These are phyloP conservation scores for Myrica gale DNA, from an alignment of 306 rosid species.

Conservation along the genomic window DNA sequence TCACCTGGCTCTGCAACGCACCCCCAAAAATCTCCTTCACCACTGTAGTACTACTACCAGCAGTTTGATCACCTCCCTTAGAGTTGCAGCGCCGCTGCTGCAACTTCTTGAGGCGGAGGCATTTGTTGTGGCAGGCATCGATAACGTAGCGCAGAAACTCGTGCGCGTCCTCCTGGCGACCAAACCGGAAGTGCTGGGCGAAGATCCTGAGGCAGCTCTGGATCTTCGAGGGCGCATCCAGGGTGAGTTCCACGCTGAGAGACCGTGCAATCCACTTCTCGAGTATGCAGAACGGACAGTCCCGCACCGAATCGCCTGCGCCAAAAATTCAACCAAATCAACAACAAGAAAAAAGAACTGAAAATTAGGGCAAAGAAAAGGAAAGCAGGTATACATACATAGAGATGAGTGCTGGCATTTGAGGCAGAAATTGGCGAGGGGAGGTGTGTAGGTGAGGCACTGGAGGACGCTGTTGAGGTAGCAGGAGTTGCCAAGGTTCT, in stretches of 20 bases:
- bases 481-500: constrained; percentile 94
- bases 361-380: background rate
- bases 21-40: constrained; percentile 96
- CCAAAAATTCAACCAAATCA: background rate
- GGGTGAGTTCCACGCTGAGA: constrained; percentile 57
- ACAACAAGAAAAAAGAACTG: background rate
- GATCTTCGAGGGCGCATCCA: constrained; percentile 71
- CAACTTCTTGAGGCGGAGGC: constrained; percentile 82
- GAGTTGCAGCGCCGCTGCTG: constrained; percentile 23
- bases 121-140: constrained; percentile 92
- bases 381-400: constrained; percentile 34
- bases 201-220: constrained; percentile 75
- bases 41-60: constrained; percentile 36
- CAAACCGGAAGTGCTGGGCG: constrained; percentile 69
- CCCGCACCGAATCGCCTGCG: constrained; percentile 77
- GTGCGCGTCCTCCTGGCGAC: constrained; percentile 97
- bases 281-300: constrained; percentile 83
- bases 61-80: constrained; percentile 29
- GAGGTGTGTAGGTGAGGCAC: constrained; percentile 99
- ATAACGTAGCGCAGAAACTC: constrained; percentile 92
- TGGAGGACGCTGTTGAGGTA: constrained; percentile 99
- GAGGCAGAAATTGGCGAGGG: constrained; percentile 99
- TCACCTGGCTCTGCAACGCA: constrained; percentile 98
- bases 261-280: constrained; percentile 84
- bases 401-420: constrained; percentile 70